Base-by-base conservation (phyloP, 1,284 basidiomycete species). In the Moesziomyces sp. region DNA sequence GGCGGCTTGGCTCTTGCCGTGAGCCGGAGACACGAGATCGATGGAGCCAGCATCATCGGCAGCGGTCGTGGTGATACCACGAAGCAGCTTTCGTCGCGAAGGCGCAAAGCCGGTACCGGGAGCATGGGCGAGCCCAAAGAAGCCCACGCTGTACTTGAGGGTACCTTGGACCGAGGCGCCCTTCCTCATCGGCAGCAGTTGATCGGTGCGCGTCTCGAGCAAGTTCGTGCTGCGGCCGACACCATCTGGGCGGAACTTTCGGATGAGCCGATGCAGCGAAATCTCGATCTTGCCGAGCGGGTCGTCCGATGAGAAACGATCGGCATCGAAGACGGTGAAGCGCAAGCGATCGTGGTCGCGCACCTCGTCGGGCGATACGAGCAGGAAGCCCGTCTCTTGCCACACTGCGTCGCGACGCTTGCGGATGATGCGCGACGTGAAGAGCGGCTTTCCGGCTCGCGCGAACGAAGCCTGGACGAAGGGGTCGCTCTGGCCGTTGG, bases 241-340 rank as follows among this genome's bases (percentile, higher is more conserved):
- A 28, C 57, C 66, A 0, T 62, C 55, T 8, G 61, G 58, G 7
- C 50, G 45, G 43, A 63, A 66, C 21, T 68, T 65, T 46, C 62
- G 67, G 30, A 80, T 77, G 30, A 82, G 76, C 0, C 63, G 54
- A 46, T 72, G 74, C 45, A 82, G 52, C 3, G 69, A 69, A 42
- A 82, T 64, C 30, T 80, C 79, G 26, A 82, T 50, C 58, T 79
- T 77, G 50, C 80, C 80, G 0, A 82, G 67, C n/a, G 77, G 75
- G 46, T 82, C 80, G 44, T 82, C 80, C 5, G 74, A 74, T n/a
- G 75, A 78, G 68, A 82, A 82, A 23, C 80, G 77, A 35, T 82
- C 80, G 26, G 80, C 79, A 49, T 80, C 79, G 44, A 76, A 79
- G 24, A 80, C 74, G 5, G 70, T 74, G 46, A 82, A 52, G 19